These are phyloP conservation scores for Candida caryicola DNA, from an alignment of 805 yeast species.

Conservation along the genomic window DNA sequence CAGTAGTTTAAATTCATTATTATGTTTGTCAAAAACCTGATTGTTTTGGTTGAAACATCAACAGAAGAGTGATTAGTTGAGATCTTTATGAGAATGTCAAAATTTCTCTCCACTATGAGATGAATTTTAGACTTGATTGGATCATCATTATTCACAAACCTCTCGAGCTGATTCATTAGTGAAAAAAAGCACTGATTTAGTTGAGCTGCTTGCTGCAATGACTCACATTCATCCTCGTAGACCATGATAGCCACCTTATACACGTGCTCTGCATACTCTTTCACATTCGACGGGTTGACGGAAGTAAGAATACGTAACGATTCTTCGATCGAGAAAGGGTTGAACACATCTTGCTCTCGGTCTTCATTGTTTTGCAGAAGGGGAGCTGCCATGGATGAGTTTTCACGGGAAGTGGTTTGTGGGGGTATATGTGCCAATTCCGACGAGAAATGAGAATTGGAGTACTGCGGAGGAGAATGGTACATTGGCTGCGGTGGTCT, in stretches of 20 bases:
- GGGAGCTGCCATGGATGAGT: background rate
- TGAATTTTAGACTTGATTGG: constrained; percentile 33
- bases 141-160: constrained; percentile 20
- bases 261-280: constrained; percentile 39
- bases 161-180: constrained; percentile 24
- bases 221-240: constrained; percentile 14
- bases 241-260: constrained; percentile 28
- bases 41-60: constrained; percentile 32
- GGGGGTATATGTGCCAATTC: background rate
- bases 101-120: constrained; percentile 35
- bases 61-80: constrained; percentile 29
- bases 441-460: constrained; percentile 1
- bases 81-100: constrained; percentile 37
- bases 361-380: constrained; percentile 1
- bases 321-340: constrained; percentile 18
- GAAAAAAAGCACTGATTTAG: constrained; percentile 24
- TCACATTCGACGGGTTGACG: constrained; percentile 28
- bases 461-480: constrained; percentile 4
- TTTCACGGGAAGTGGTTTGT: background rate
- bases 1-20: constrained; percentile 41
- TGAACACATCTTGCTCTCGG: background rate
- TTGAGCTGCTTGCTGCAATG: constrained; percentile 11
- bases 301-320: constrained; percentile 22
- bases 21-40: constrained; percentile 36
- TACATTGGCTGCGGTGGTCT: constrained; percentile 4